These are phyloP conservation scores for Chlorella sorokiniana DNA, from an alignment of 139 green algal genomes.

Conservation along the genomic window DNA sequence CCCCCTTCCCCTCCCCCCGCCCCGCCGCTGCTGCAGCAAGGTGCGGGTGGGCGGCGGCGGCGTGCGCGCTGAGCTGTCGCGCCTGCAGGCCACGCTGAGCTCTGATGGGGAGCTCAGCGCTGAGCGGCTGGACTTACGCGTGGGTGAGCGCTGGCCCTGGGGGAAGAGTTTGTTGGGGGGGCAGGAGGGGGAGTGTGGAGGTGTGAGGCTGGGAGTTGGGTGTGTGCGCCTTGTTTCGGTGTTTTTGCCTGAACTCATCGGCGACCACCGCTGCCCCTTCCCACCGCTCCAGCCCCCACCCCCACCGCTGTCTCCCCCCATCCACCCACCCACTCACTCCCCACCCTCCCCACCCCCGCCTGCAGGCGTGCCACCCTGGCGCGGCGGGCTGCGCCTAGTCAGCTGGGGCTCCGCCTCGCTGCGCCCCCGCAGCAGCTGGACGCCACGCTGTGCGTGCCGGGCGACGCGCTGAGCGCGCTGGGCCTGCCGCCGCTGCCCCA, in stretches of 20 bases:
- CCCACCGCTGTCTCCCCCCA: background rate
- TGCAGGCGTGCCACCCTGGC: constrained; percentile 13
- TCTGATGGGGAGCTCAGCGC: background rate
- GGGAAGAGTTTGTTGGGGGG: background rate
- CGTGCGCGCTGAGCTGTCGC: constrained; percentile 14
- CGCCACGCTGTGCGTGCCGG: constrained; percentile 17
- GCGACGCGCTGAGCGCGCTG: background rate
- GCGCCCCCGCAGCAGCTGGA: constrained; percentile 23
- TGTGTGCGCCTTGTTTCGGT: background rate
- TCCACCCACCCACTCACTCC: background rate
- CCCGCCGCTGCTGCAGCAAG: background rate
- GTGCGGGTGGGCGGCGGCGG: constrained; percentile 3
- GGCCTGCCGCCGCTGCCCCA: background rate
- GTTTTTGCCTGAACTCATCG: too few species aligned
- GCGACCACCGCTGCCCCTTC: too few species aligned
- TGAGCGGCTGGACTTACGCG: constrained; percentile 15
- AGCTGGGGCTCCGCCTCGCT: constrained; percentile 22
- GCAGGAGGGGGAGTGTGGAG: background rate
- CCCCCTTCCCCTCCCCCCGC: background rate
- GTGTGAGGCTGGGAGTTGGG: background rate
- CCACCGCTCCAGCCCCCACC: too few species aligned
- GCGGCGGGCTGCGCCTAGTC: constrained; percentile 6
- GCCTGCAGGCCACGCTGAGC: constrained; percentile 2
- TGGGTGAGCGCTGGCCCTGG: background rate
- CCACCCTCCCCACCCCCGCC: background rate